A percentile compares a stretch with the other conserved stretches of the same genome.
These are phyloP conservation scores for Bryoerythrophyllum caledonicum DNA, from an alignment of 225 moss, liverwort and hornwort genomes.

Conservation along the genomic window DNA sequence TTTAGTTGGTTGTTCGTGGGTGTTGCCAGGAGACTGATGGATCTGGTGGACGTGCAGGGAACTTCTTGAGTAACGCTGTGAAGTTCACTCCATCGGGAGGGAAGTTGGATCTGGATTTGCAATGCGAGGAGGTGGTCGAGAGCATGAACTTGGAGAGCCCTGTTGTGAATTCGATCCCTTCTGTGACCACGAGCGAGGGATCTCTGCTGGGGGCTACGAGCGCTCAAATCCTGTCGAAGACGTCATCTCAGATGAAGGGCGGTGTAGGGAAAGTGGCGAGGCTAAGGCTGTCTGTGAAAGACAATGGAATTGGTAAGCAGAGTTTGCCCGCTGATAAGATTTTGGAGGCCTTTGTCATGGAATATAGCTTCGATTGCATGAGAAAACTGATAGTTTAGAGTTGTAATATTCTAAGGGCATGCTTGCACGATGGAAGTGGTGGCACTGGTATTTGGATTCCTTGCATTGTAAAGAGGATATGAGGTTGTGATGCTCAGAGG, in stretches of 20 bases:
- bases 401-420: no score
- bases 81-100: constrained; percentile 77
- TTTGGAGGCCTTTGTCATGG: no score
- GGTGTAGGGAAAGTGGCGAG: constrained; percentile 57
- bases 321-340: fast-evolving
- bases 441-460: neutral
- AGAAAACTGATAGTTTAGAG: neutral
- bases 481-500: no score
- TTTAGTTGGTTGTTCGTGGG: no score
- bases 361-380: neutral
- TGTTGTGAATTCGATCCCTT: constrained; percentile 10
- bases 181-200: constrained; percentile 31
- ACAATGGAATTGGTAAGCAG: constrained; percentile 68
- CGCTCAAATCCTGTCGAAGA: constrained; percentile 43
- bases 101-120: constrained; percentile 56
- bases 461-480: neutral
- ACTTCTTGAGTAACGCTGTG: constrained; percentile 75
- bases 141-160: constrained; percentile 13
- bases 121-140: constrained; percentile 61
- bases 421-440: no score
- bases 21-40: neutral
- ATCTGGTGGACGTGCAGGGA: constrained; percentile 40
- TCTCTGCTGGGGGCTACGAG: constrained; percentile 34
- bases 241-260: constrained; percentile 30
- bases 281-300: constrained; percentile 68